Evolutionary conservation across 2,329 filamentous ascomycete species (phyloP).

Genomic region (Penicillium sp.): DNA sequence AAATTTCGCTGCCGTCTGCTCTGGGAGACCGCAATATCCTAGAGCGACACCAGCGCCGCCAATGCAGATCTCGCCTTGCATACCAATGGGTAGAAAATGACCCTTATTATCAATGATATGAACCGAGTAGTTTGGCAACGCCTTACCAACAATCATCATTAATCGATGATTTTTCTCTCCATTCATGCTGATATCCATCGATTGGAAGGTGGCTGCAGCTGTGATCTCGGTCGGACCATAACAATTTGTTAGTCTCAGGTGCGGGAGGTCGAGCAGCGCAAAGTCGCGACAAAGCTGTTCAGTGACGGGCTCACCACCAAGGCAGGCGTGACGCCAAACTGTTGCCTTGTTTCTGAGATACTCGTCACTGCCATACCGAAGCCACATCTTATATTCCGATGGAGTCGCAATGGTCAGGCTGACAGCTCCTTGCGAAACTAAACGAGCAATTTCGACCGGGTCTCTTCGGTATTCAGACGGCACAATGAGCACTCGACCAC

Average conservation of each 20-base stretch:
- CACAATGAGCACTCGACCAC: constrained; percentile 6
- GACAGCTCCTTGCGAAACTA: constrained; percentile 5
- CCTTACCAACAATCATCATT: constrained; percentile 8
- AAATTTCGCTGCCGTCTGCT: constrained; percentile 9
- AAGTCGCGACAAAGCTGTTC: background rate
- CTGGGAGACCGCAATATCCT: constrained; percentile 16
- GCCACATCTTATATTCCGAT: constrained; percentile 11
- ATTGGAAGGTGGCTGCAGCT: too few relatives aligned
- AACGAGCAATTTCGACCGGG: constrained; percentile 2
- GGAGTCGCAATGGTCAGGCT: constrained; percentile 11
- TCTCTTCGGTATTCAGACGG: constrained; percentile 2
- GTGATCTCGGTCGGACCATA: background rate
- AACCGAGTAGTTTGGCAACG: constrained; percentile 35
- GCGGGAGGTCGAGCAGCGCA: background rate
- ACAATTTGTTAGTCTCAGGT: background rate
- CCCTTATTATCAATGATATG: constrained; percentile 32
- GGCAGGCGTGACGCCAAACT: background rate
- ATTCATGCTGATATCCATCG: background rate
- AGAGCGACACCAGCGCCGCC: constrained; percentile 24
- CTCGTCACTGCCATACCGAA: background rate
- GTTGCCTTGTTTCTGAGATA: background rate
- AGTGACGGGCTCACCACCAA: background rate
- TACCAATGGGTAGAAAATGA: constrained; percentile 34
- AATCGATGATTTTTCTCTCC: background rate
- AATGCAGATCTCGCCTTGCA: constrained; percentile 41